Percentiles rank a stretch among this genome's conserved stretches.
These are phyloP conservation scores for Caloboletus firmus DNA, from an alignment of 1,284 basidiomycete genomes.

Conservation along the genomic window DNA sequence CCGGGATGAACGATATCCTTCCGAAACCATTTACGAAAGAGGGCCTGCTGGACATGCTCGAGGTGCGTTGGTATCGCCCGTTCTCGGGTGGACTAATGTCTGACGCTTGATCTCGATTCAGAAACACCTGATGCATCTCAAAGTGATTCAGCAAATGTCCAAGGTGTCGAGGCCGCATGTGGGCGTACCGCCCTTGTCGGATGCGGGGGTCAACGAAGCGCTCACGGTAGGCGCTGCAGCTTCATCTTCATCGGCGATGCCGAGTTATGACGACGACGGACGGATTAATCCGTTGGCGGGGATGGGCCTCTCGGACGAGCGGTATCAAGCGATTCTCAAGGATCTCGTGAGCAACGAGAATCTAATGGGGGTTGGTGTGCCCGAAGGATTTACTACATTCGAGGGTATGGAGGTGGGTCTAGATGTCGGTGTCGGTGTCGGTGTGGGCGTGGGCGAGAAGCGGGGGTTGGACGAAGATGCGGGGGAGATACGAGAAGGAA, in stretches of 20 bases:
- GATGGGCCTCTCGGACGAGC: conserved; percentile 75
- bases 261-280: conserved; percentile 46
- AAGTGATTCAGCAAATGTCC: conserved; percentile 83
- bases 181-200: conserved; percentile 71
- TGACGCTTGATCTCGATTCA: conserved; percentile 29
- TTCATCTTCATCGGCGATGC: conserved; percentile 19
- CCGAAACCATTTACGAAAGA: conserved; percentile 97
- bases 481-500: conserved; percentile 51
- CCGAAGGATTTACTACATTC: conserved; percentile 32
- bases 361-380: conserved; percentile 42
- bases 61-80: conserved; percentile 49
- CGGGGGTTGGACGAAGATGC: conserved; percentile 45
- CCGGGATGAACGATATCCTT: conserved; percentile 96
- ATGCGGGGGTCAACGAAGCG: conserved; percentile 58
- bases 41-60: conserved; percentile 87
- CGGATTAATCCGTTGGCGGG: conserved; percentile 71
- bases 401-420: conserved; percentile 25
- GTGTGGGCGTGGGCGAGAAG: conserved; percentile 38
- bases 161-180: conserved; percentile 63
- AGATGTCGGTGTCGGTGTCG: conserved; percentile 18
- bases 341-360: conserved; percentile 61
- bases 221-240: conserved; percentile 37
- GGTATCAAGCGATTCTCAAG: conserved; percentile 68
- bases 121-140: conserved; percentile 94
- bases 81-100: not conserved